Conservation (phyloP, 75 land plant species). For the Sequoiadendron giganteum region DNA sequence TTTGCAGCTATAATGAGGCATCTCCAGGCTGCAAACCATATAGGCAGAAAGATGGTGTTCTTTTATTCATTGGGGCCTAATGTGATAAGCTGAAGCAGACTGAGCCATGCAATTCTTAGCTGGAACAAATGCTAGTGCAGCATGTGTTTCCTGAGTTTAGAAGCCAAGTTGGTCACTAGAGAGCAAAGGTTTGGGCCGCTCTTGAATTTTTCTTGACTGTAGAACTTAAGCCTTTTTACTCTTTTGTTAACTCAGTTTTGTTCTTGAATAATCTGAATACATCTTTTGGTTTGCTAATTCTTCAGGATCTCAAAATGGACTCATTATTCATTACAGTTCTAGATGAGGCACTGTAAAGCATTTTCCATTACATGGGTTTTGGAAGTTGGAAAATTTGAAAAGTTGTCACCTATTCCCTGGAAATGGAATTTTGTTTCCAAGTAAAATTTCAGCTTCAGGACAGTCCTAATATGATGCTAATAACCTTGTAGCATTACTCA, state of each 20-base stretch:
- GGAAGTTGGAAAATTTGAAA: neutral
- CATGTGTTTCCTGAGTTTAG: constrained; percentile 96
- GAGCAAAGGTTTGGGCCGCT: constrained; percentile 74
- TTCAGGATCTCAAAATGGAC: neutral
- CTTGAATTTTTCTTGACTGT: neutral
- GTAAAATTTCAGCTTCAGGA: neutral
- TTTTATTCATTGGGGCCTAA: constrained; percentile 87
- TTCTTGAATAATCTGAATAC: neutral
- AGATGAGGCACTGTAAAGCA: neutral
- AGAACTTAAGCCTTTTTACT: neutral
- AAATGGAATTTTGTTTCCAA: neutral
- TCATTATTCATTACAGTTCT: neutral
- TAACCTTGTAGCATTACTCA: neutral
- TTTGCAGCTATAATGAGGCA: constrained; percentile 72
- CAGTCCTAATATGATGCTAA: neutral
- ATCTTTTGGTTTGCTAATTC: neutral
- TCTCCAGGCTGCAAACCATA: constrained; percentile 67
- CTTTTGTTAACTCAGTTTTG: neutral
- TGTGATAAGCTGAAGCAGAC: constrained; percentile 92
- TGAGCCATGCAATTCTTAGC: constrained; percentile 90
- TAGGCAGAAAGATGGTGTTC: constrained; percentile 95
- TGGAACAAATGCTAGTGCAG: constrained; percentile 95
- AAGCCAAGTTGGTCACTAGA: constrained; percentile 89
- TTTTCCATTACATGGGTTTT: neutral
- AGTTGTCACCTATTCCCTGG: neutral